Percentiles rank a stretch among this genome's conserved stretches.
Evolutionary conservation across 2,329 filamentous ascomycete species (phyloP).

Genomic region (Botrytis fragariae): DNA sequence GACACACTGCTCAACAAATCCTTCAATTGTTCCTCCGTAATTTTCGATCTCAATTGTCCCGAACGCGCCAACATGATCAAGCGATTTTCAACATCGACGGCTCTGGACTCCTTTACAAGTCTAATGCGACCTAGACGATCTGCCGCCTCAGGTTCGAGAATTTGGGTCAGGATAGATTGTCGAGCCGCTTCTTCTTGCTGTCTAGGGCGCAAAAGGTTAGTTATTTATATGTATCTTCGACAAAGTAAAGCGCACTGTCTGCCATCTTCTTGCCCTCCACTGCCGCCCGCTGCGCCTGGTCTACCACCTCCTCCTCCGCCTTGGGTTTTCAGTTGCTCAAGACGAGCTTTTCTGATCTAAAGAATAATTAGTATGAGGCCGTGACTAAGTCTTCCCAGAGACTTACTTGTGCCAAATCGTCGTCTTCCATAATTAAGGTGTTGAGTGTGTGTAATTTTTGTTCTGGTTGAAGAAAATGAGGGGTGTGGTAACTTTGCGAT

Average conservation of each 20-base stretch:
- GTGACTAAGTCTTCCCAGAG: neutral
- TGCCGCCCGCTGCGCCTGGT: conserved; percentile 45
- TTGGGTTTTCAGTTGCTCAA: conserved; percentile 86
- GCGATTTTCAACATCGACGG: conserved; percentile 85
- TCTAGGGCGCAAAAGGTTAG: conserved; percentile 34
- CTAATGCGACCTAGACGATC: conserved; percentile 93
- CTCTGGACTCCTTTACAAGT: conserved; percentile 89
- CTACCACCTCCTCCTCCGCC: conserved; percentile 51
- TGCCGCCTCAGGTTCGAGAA: conserved; percentile 89
- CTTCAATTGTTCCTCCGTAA: conserved; percentile 91
- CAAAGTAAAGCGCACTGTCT: conserved; percentile 51
- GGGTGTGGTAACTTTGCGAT: neutral
- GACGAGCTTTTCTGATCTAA: conserved; percentile 85
- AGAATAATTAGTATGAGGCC: neutral
- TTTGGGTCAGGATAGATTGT: conserved; percentile 78
- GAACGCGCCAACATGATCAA: conserved; percentile 87
- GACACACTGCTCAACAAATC: conserved; percentile 82
- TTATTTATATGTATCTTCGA: conserved; percentile 25
- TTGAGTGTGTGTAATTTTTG: neutral
- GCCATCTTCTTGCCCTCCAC: conserved; percentile 59
- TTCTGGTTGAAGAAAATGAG: conserved; percentile 9
- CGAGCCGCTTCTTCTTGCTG: conserved; percentile 66
- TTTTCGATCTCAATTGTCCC: conserved; percentile 82
- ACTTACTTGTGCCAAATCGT: conserved; percentile 38
- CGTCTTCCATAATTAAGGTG: conserved; percentile 36